Base-by-base conservation (phyloP, 108 stramenopile genomes). In the Conticribra guillardii region DNA sequence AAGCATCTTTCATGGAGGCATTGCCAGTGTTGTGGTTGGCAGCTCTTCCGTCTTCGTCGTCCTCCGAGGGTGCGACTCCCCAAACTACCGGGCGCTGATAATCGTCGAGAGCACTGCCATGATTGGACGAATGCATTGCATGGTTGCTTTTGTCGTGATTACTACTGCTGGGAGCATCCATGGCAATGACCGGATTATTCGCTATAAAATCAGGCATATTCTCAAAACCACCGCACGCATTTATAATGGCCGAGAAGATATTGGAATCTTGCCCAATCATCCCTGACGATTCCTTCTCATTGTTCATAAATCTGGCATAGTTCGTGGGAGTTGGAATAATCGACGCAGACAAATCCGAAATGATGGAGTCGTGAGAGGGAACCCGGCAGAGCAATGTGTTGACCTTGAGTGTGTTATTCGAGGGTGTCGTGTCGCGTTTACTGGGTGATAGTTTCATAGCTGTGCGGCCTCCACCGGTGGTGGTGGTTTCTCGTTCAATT, bases 331-430 rank as follows among this genome's bases (percentile, higher is more conserved):
- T 51, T 23, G 70, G 72, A 23, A 24, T 50, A 5, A 73, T 30
- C 9, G 61, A 64, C 45, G 72, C 72, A 33, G 46, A 48, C 16
- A 73, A 51, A 44, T 73, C 72, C 14, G 72, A 73, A 23, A 73
- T 73, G 57, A 57, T 65, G 17, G 37, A 45, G 19, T 52, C 63
- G 37, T 73, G 63, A 24, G 45, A 48, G 21, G 72, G 63, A 16
- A 58, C 63, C 2, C 72, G 63, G 27, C 72, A 73, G 0, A 73
- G 31, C 15, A 73, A 58, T 33, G 63, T 73, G 57, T 73, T 64
- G 49, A 73, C 72, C n/a, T 56, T 61, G 14, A 73, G 44, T 1
- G 29, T 11, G 21, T 46, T 60, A 22, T 45, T 44, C 19, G 18
- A 15, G 5, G 21, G 60, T 4, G 8, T 44, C 15, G 50, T 51